Evolutionary conservation across 1,284 basidiomycete species (phyloP).

Genomic region (Cryptococcus deneoformans): DNA sequence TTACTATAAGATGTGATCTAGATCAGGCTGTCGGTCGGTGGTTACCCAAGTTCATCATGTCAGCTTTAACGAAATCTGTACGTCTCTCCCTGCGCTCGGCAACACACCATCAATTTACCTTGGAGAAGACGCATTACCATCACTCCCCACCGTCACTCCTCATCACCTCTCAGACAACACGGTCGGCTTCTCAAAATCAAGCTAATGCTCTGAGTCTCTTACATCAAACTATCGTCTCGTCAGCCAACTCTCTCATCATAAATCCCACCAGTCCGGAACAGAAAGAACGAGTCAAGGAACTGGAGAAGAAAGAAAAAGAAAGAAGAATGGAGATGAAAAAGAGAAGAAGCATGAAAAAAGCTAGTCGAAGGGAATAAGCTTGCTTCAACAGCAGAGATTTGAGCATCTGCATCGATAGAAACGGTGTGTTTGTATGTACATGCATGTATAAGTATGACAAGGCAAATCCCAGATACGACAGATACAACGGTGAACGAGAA

Average conservation of each 20-base stretch:
- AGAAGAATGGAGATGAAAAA: constrained; percentile 29
- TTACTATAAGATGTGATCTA: constrained; percentile 35
- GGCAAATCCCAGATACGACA: too few species aligned
- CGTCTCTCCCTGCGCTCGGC: constrained; percentile 11
- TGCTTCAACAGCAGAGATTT: constrained; percentile 1
- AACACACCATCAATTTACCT: background rate
- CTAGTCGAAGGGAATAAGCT: constrained; percentile 16
- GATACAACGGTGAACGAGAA: too few species aligned
- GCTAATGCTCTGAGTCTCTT: constrained; percentile 24
- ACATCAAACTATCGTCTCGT: constrained; percentile 27
- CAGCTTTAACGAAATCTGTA: constrained; percentile 35
- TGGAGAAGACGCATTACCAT: constrained; percentile 37
- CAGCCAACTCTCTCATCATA: constrained; percentile 28
- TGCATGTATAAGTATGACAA: too few species aligned
- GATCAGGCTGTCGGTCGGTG: constrained; percentile 28
- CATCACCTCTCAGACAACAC: constrained; percentile 35
- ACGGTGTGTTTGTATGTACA: too few species aligned
- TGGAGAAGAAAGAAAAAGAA: constrained; percentile 26
- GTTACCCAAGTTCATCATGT: constrained; percentile 42
- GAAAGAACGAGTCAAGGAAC: constrained; percentile 26
- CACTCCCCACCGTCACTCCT: constrained; percentile 36
- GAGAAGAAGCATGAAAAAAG: background rate
- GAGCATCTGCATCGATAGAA: too few species aligned
- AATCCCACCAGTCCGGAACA: constrained; percentile 39
- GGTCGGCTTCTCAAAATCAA: constrained; percentile 38